Percentiles rank a stretch among this genome's conserved stretches.
These are phyloP conservation scores for Russula brevipes DNA, from an alignment of 768 basidiomycete genomes.

Conservation along the genomic window DNA sequence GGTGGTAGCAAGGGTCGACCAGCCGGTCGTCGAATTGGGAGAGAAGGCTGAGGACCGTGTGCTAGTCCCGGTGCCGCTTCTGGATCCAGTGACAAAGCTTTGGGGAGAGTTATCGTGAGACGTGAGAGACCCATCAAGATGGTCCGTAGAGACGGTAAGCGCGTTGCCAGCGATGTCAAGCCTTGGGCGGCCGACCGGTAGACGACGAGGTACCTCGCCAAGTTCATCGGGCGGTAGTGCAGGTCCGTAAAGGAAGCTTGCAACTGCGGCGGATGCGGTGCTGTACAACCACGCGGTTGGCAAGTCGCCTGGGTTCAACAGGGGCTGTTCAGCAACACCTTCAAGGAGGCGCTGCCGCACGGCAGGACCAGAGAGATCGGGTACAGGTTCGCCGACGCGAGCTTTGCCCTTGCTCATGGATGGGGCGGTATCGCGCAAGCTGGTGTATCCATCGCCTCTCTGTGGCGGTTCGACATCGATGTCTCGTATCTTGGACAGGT, in stretches of 20 bases:
- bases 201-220: conserved; percentile 30
- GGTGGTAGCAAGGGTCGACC: conserved; percentile 24
- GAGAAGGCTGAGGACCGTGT: background rate
- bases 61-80: background rate
- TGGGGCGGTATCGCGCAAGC: conserved; percentile 50
- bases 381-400: conserved; percentile 21
- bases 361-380: conserved; percentile 15
- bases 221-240: conserved; percentile 28
- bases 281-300: conserved; percentile 37
- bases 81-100: background rate
- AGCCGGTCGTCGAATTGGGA: background rate
- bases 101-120: background rate
- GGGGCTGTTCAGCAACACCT: conserved; percentile 29
- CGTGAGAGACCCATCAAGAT: background rate
- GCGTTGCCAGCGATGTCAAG: conserved; percentile 6
- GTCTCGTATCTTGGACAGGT: conserved; percentile 63
- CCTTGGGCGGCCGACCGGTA: conserved; percentile 28
- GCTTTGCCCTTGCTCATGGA: conserved; percentile 54
- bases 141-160: background rate
- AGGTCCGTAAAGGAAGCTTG: conserved; percentile 44
- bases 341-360: conserved; percentile 52
- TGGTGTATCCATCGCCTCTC: conserved; percentile 46
- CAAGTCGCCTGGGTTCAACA: background rate
- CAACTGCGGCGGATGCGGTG: conserved; percentile 50
- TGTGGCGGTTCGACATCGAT: conserved; percentile 60